A percentile compares a stretch with the other conserved stretches of the same genome.
Conservation (phyloP, 108 stramenopile species). For the Phaeodactylum tricornutum region DNA sequence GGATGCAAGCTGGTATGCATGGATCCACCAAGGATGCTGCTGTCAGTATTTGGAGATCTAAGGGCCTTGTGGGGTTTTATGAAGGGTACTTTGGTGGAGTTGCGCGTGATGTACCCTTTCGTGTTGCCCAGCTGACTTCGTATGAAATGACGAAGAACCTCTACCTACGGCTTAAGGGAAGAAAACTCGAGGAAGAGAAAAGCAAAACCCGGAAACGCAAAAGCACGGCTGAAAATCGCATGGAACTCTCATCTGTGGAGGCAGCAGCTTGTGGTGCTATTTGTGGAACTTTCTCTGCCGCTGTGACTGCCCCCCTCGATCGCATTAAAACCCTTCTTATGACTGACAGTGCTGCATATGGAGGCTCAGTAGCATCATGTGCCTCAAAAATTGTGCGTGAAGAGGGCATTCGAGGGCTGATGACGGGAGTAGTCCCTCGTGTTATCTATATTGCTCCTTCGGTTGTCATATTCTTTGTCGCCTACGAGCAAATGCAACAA, state of each 20-base stretch:
- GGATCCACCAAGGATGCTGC: slow-evolving; percentile 44
- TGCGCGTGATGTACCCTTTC: slow-evolving; percentile 72
- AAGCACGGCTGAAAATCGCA: not conserved
- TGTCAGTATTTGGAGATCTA: slow-evolving; percentile 30
- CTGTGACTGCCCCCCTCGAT: slow-evolving; percentile 66
- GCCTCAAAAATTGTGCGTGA: slow-evolving; percentile 42
- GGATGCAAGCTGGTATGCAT: slow-evolving; percentile 69
- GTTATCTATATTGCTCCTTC: slow-evolving; percentile 73
- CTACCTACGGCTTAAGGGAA: slow-evolving; percentile 21
- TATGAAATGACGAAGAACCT: slow-evolving; percentile 67
- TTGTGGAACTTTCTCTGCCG: slow-evolving; percentile 67
- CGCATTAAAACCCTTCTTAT: slow-evolving; percentile 71
- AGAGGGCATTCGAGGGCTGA: slow-evolving; percentile 54
- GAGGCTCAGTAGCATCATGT: slow-evolving; percentile 41
- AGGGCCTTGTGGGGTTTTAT: slow-evolving; percentile 53
- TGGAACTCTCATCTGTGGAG: slow-evolving; percentile 47
- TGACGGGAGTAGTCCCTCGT: slow-evolving; percentile 52
- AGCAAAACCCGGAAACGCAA: slow-evolving; percentile 8
- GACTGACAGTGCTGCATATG: slow-evolving; percentile 59
- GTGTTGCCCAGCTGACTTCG: slow-evolving; percentile 60
- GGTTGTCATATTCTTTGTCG: slow-evolving; percentile 75
- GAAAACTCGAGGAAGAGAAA: not conserved
- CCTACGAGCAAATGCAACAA: slow-evolving; percentile 67
- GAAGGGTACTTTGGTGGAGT: slow-evolving; percentile 54
- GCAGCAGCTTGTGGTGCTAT: slow-evolving; percentile 67